Percentiles rank a stretch among this genome's conserved stretches.
phyloP scores from a whole-genome alignment of 352 stramenopile genomes.

The Globisporangium iwayamae region DNA sequence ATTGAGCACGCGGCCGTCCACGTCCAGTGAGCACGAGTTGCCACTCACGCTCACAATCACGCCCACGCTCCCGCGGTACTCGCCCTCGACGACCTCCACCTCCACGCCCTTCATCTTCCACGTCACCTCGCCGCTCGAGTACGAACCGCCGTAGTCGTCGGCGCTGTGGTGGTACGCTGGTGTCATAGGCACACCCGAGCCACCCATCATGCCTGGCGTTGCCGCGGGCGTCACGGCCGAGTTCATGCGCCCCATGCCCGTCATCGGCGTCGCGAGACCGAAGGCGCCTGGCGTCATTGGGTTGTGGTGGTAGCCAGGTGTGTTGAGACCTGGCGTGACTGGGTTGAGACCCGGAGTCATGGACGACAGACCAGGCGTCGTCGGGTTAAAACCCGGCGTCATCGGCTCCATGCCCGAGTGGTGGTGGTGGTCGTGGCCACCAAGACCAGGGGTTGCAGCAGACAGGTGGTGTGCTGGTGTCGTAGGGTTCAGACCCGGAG shows the following conservation, averaged over 20 bases:
- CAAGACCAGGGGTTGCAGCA: slow-evolving; percentile 66
- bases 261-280: slow-evolving; percentile 61
- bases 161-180: slow-evolving; percentile 59
- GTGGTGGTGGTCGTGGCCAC: slow-evolving; percentile 47
- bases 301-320: slow-evolving; percentile 81
- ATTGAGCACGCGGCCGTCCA: slow-evolving; percentile 66
- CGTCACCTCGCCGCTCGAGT: slow-evolving; percentile 58
- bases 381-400: slow-evolving; percentile 87
- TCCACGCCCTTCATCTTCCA: slow-evolving; percentile 89
- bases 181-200: slow-evolving; percentile 68
- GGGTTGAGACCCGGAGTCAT: slow-evolving; percentile 83
- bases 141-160: slow-evolving; percentile 38
- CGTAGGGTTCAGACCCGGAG: slow-evolving; percentile 68
- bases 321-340: slow-evolving; percentile 78
- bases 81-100: slow-evolving; percentile 67
- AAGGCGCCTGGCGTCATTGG: slow-evolving; percentile 86
- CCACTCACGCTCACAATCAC: slow-evolving; percentile 73
- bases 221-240: slow-evolving; percentile 60
- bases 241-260: slow-evolving; percentile 56
- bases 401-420: slow-evolving; percentile 81
- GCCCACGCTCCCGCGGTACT: slow-evolving; percentile 64
- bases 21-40: slow-evolving; percentile 75
- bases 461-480: slow-evolving; percentile 71
- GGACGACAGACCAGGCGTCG: slow-evolving; percentile 68
- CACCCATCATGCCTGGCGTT: slow-evolving; percentile 70